These are phyloP conservation scores for Lentinula edodes DNA, from an alignment of 768 basidiomycete genomes.

Conservation along the genomic window DNA sequence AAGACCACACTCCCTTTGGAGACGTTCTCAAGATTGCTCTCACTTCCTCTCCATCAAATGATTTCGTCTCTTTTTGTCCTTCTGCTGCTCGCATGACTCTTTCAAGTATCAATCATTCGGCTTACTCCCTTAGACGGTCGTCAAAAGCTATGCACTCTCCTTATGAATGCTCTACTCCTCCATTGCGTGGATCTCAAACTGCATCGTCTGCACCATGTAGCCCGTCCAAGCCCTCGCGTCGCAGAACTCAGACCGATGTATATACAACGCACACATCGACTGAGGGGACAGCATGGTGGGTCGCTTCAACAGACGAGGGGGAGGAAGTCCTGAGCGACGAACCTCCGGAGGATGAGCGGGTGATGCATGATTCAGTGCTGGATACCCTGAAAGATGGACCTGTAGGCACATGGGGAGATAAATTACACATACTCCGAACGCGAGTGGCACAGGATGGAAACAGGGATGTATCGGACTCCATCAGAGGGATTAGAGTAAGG, in stretches of 20 bases:
- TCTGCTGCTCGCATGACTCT: neutral
- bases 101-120: neutral
- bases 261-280: neutral
- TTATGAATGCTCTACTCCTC: neutral
- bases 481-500: neutral
- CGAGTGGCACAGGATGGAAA: neutral
- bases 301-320: neutral
- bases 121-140: neutral
- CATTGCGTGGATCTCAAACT: neutral
- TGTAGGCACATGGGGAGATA: neutral
- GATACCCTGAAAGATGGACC: neutral
- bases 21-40: conserved; percentile 59
- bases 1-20: conserved; percentile 68
- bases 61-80: neutral
- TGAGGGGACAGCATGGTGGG: neutral
- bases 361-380: neutral
- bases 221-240: neutral
- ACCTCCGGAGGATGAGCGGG: neutral
- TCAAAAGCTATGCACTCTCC: neutral
- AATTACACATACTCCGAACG: neutral
- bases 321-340: neutral
- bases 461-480: neutral
- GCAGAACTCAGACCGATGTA: neutral
- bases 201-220: neutral
- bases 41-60: neutral